Conservation (phyloP, 2,329 filamentous ascomycete species). For the Tympanopsis confertula region DNA sequence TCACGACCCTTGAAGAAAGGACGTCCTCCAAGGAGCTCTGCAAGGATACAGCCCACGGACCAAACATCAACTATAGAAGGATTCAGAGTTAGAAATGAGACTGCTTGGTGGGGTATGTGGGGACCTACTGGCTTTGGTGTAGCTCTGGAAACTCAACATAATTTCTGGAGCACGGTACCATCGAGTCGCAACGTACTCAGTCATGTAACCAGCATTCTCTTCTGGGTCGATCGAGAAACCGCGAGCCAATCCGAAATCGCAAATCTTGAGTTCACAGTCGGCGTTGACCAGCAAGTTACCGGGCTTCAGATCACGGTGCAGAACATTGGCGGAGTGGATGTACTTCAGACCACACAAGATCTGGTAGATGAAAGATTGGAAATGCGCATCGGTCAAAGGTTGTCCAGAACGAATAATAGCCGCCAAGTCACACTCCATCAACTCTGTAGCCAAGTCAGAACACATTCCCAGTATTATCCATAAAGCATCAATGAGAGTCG, state of each 20-base stretch:
- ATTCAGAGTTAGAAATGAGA: neutral
- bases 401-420: constrained; percentile 97
- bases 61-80: constrained; percentile 77
- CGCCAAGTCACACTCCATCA: constrained; percentile 98
- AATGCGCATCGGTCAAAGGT: constrained; percentile 93
- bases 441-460: constrained; percentile 38
- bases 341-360: constrained; percentile 98
- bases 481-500: constrained; percentile 2
- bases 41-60: constrained; percentile 96
- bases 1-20: constrained; percentile 99
- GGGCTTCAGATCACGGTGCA: constrained; percentile 93
- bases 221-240: constrained; percentile 95
- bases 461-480: constrained; percentile 1
- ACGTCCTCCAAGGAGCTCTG: constrained; percentile 85
- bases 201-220: constrained; percentile 99
- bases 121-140: constrained; percentile 96
- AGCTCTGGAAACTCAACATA: constrained; percentile 99
- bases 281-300: constrained; percentile 96
- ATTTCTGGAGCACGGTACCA: constrained; percentile 96
- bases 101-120: neutral
- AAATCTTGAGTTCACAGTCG: constrained; percentile 98
- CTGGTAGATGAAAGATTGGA: constrained; percentile 99
- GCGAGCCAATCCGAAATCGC: constrained; percentile 90
- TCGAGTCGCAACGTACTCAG: constrained; percentile 93
- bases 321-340: constrained; percentile 95